Percentiles rank a stretch among this genome's conserved stretches.
phyloP scores from a whole-genome alignment of 345 rosid species.

The Litchi chinensis region DNA sequence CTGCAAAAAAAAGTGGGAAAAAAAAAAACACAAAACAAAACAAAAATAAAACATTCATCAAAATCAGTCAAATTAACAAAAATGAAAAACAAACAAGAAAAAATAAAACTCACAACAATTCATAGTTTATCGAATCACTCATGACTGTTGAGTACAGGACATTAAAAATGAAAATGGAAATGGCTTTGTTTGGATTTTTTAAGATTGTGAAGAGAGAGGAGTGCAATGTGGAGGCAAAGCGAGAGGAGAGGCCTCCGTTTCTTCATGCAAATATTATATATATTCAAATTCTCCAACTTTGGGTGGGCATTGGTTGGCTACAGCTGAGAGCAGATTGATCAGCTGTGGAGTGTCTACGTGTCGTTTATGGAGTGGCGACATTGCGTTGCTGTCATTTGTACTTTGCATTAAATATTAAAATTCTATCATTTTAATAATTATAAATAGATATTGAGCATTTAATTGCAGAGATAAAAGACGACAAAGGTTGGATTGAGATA shows the following conservation, averaged over 20 bases:
- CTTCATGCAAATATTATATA: not conserved
- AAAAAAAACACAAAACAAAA: not conserved
- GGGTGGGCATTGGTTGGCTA: not conserved
- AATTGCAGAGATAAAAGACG: too few species aligned
- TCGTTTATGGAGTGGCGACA: not conserved
- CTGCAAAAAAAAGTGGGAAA: not conserved
- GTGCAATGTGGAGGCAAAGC: slow-evolving; percentile 3
- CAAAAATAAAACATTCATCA: not conserved
- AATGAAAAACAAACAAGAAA: not conserved
- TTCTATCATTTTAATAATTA: too few species aligned
- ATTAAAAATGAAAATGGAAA: not conserved
- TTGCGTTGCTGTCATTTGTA: not conserved
- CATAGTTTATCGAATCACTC: not conserved
- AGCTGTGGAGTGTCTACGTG: not conserved
- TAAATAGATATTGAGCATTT: too few species aligned
- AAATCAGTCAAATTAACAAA: not conserved
- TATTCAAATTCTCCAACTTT: slow-evolving; percentile 4
- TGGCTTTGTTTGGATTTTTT: not conserved
- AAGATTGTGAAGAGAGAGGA: not conserved
- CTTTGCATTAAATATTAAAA: too few species aligned
- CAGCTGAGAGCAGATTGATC: not conserved
- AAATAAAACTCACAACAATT: slow-evolving; percentile 6
- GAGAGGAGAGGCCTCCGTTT: not conserved
- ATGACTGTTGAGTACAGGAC: not conserved
- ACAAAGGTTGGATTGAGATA: too few species aligned